phyloP scores from a whole-genome alignment of 2,329 filamentous ascomycete genomes.

The Blastomyces parvus region DNA sequence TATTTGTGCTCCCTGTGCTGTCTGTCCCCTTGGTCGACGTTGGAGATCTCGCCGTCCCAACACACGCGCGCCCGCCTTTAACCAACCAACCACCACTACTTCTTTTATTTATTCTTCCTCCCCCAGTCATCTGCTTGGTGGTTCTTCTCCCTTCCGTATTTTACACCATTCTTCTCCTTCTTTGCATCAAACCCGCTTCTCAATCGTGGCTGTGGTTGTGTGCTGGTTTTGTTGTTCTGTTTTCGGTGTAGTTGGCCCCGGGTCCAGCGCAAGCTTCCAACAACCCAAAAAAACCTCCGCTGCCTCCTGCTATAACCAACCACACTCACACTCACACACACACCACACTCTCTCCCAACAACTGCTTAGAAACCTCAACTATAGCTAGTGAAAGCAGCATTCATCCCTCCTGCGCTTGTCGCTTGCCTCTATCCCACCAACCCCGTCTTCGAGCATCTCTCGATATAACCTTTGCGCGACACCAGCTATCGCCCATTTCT shows the following conservation, averaged over 20 bases:
- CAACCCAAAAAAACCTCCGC: not conserved
- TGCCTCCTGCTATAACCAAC: not conserved
- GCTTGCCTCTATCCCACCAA: not conserved
- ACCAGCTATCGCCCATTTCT: not conserved
- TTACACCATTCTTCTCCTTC: not conserved
- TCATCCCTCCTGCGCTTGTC: not conserved
- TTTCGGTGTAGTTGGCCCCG: not conserved
- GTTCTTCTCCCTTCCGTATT: not conserved
- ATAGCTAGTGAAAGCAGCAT: not conserved
- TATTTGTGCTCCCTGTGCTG: not conserved
- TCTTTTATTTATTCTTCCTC: not conserved
- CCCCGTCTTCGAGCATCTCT: not conserved
- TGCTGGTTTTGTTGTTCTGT: not conserved
- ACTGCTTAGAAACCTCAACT: not conserved
- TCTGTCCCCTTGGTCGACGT: not conserved
- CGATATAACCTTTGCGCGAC: not conserved
- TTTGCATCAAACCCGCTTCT: not conserved
- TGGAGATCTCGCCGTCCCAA: not conserved
- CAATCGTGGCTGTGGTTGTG: not conserved
- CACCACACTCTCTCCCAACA: not conserved
- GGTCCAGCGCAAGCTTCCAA: not conserved
- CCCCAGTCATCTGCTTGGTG: not conserved
- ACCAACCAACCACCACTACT: not conserved
- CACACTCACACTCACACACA: no score
- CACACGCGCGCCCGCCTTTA: not conserved